A percentile compares a stretch with the other conserved stretches of the same genome.
phyloP scores from a whole-genome alignment of 257 asterid genomes.

The Datura wrightii region DNA sequence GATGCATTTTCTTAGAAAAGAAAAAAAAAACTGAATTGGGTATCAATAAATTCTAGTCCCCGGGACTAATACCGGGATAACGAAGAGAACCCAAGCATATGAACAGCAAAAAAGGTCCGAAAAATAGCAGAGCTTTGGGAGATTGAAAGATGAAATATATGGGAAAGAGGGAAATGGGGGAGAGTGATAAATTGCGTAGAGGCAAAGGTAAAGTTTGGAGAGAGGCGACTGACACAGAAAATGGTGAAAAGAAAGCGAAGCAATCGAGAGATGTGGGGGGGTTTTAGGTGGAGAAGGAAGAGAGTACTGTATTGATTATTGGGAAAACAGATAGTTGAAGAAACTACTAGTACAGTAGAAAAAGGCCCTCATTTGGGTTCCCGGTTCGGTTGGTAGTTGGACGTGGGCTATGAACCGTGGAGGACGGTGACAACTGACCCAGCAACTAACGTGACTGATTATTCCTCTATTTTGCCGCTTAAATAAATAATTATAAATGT shows the following conservation, averaged over 20 bases:
- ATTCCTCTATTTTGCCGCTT: not conserved
- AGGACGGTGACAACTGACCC: constrained; percentile 18
- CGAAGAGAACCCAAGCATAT: not conserved
- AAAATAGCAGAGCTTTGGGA: not conserved
- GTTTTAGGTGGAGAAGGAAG: no score
- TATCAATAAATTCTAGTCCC: not conserved
- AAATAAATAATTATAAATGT: not conserved
- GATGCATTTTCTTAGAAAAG: constrained; percentile 13
- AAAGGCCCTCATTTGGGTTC: no score
- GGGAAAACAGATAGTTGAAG: no score
- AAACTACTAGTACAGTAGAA: no score
- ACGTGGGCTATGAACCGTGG: not conserved
- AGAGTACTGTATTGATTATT: no score
- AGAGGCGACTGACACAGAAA: not conserved
- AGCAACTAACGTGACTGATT: not conserved
- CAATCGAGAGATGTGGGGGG: not conserved
- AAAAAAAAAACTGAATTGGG: not conserved
- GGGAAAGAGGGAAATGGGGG: constrained; percentile 13
- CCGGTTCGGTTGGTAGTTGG: not conserved
- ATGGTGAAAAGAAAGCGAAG: not conserved
- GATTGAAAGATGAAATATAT: not conserved
- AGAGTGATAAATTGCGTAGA: constrained; percentile 15
- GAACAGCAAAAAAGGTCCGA: not conserved
- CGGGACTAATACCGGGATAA: constrained; percentile 11
- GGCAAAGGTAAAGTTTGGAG: not conserved